Base-by-base conservation (phyloP, 345 rosid species). In the Hypericum perforatum region DNA sequence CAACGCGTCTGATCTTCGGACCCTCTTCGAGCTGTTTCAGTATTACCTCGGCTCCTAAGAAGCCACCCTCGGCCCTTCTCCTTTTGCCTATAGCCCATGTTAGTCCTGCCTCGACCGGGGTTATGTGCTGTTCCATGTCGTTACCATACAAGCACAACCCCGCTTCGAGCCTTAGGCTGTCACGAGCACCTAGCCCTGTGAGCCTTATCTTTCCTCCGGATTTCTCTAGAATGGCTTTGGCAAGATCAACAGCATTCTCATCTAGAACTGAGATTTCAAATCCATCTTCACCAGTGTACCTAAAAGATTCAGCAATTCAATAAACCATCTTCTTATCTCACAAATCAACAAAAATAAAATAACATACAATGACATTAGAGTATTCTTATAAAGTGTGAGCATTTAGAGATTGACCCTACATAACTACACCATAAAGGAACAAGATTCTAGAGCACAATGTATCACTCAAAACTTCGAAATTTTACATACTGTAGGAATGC, bases 21-120 rank as follows among this genome's bases (percentile, higher is more conserved):
- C 97, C 97, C 6, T 84, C 86, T 57, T 58, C 87, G 0, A 89
- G 86, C 65, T 89, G 96, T 61, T 86, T 86, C 61, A 94, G 96
- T 57, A 94, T 89, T 16, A 78, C 80, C 38, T 80, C 89, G 0
- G 97, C 97, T 0, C 99, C 99, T 0, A 89, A 82, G 66, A 94
- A 89, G 37, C 97, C 96, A 5, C 97, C 99, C 67, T 94, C 97
- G 3, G 95, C 92, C 63, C 80, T 84, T 56, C 97, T 80, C 44
- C 97, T 79, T 72, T 94, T 94, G 54, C 99, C 99, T 56, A 89
- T 84, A 43, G 99, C 99, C 99, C 99, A 89, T 41, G 83, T 79
- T 41, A 94, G 80, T 2, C 97, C 99, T 8, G 99, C 97, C 65
- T 94, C 99, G 4, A 89, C 88, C 0, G 99, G 95, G 9, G 95